Percentiles rank a stretch among this genome's conserved stretches.
Conservation (phyloP, 192 early-diverging fungal species). For the Obelidium mucronatum region DNA sequence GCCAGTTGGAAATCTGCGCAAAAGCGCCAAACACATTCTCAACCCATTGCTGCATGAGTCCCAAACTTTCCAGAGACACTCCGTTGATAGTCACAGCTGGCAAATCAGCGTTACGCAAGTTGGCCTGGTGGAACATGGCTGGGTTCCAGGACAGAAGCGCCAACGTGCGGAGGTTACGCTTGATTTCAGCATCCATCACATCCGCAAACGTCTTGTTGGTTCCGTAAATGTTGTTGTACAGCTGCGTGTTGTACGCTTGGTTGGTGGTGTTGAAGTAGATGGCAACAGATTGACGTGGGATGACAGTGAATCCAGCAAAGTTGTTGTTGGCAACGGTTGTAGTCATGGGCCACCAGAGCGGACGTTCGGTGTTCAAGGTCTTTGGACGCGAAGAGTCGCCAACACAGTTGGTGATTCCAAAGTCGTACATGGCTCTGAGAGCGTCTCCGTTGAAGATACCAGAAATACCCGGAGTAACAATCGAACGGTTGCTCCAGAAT, state of each 20-base stretch:
- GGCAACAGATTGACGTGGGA: slow-evolving; percentile 48
- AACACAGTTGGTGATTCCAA: slow-evolving; percentile 32
- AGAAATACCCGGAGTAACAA: slow-evolving; percentile 36
- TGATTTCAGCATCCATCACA: slow-evolving; percentile 16
- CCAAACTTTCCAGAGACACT: too few species aligned
- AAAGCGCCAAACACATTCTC: slow-evolving; percentile 3
- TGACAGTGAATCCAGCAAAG: slow-evolving; percentile 53
- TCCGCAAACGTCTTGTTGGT: slow-evolving; percentile 12
- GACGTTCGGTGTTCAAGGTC: slow-evolving; percentile 17
- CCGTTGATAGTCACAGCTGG: slow-evolving; percentile 1
- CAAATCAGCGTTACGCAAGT: slow-evolving; percentile 30
- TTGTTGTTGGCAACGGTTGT: slow-evolving; percentile 47
- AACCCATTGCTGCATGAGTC: too few species aligned
- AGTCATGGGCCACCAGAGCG: slow-evolving; percentile 39
- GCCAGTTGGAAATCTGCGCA: not conserved
- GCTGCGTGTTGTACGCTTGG: slow-evolving; percentile 21
- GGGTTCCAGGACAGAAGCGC: slow-evolving; percentile 7
- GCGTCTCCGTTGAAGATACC: slow-evolving; percentile 36
- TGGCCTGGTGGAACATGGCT: too few species aligned
- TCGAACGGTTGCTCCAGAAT: slow-evolving; percentile 7
- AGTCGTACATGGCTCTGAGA: slow-evolving; percentile 20
- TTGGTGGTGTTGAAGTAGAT: slow-evolving; percentile 52
- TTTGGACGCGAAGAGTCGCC: too few species aligned
- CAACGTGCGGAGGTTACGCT: slow-evolving; percentile 26
- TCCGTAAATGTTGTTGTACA: slow-evolving; percentile 41